Base-by-base conservation (phyloP, 208 protist genomes). In the Blechomonas ayalai region DNA sequence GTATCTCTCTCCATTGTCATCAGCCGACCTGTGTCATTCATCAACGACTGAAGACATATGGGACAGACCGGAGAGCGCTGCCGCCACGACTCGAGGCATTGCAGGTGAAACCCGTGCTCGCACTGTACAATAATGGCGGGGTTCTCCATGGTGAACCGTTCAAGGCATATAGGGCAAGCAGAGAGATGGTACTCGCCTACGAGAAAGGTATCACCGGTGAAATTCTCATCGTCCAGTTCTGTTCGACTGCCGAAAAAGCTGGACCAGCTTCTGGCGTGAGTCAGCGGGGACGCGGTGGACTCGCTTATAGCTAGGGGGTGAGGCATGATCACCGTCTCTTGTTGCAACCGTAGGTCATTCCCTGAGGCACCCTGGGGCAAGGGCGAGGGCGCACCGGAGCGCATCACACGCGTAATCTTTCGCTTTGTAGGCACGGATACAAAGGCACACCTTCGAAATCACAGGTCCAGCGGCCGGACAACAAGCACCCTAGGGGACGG, bases 31-130 rank as follows among this genome's bases (percentile, higher is more conserved):
- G 69, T 71, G 16, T 82, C 67, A 0, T 49, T 62, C 0, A 49
- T 29, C 1, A 90, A n/a, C 15, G 52, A 53, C 3, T 46, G 38
- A 20, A 70, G 59, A 31, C 82, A 90, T 29, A 91, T 70, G 1
- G 82, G 78, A 37, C 78, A 87, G 20, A 71, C 34, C 0, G 66
- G 34, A 0, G 72, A 77, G 4, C 82, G 71, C 55, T 87, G 68
- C 34, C 78, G 71, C 78, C 82, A 91, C 31, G 73, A 62, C 57
- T 87, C 73, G 12, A 87, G 55, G 51, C 82, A 91, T 64, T 87
- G 82, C 29, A 87, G 33, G 32, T 91, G 82, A 44, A 91, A 83
- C 12, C 73, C 69, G 47, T 91, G 82, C 23, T 72, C 74, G 62
- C 82, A 91, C 8, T 50, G 45, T 4, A 91, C 63, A 12, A 91